phyloP scores from a whole-genome alignment of 495 filamentous ascomycete species.

The Pyrenula massariospora region DNA sequence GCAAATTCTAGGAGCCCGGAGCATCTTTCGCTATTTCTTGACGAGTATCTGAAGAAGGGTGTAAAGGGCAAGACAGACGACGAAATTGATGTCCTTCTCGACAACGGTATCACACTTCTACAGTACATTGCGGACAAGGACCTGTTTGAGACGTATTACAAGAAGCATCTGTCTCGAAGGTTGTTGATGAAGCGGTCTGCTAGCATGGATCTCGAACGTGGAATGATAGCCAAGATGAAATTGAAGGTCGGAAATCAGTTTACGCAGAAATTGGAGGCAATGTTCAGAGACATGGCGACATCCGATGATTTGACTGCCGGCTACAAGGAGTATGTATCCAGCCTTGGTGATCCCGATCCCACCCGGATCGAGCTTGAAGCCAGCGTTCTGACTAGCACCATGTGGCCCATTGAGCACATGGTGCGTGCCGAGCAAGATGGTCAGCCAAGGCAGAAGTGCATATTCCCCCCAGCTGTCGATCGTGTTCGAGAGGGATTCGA shows the following conservation, averaged over 20 bases:
- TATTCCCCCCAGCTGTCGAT: slow-evolving; percentile 67
- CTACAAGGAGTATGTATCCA: slow-evolving; percentile 58
- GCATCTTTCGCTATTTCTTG: slow-evolving; percentile 91
- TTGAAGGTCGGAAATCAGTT: slow-evolving; percentile 89
- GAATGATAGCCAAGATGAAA: slow-evolving; percentile 95
- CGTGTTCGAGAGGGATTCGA: slow-evolving; percentile 75
- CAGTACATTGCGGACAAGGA: slow-evolving; percentile 87
- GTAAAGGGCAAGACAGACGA: slow-evolving; percentile 84
- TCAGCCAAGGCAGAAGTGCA: slow-evolving; percentile 37
- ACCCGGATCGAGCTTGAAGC: slow-evolving; percentile 68
- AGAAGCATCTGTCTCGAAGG: slow-evolving; percentile 85
- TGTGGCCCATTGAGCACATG: slow-evolving; percentile 88
- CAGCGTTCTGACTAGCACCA: slow-evolving; percentile 80
- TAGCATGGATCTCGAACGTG: slow-evolving; percentile 81
- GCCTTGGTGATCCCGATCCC: slow-evolving; percentile 50
- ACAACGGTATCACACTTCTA: slow-evolving; percentile 80
- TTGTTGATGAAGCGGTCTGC: slow-evolving; percentile 77
- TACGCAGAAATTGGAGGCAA: slow-evolving; percentile 82
- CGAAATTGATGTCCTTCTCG: slow-evolving; percentile 77
- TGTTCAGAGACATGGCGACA: slow-evolving; percentile 96
- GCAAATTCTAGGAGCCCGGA: slow-evolving; percentile 71
- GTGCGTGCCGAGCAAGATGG: slow-evolving; percentile 41
- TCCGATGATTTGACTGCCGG: slow-evolving; percentile 72
- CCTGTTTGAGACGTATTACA: slow-evolving; percentile 95
- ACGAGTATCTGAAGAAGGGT: slow-evolving; percentile 90